Evolutionary conservation across 768 basidiomycete genomes (phyloP).

Genomic region (Rhodotorula toruloides): DNA sequence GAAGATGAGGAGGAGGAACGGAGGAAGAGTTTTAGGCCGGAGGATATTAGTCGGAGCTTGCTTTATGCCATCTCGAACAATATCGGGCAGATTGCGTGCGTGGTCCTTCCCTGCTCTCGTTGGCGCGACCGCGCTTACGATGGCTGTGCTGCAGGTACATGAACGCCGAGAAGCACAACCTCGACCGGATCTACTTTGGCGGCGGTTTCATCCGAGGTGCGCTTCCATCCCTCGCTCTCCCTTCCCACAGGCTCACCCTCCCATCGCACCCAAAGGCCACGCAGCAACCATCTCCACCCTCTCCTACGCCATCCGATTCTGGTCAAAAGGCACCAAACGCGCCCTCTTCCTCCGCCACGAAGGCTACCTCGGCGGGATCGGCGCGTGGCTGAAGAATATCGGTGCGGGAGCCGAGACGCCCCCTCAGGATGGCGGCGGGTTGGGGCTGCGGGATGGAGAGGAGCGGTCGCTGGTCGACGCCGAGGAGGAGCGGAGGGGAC

Average conservation of each 20-base stretch:
- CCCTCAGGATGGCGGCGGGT: background rate
- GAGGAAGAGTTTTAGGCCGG: constrained; percentile 72
- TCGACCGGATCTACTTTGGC: constrained; percentile 97
- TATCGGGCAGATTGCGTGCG: constrained; percentile 99
- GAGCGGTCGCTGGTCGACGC: background rate
- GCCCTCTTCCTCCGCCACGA: constrained; percentile 96
- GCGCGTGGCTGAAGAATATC: constrained; percentile 97
- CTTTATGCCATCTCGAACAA: constrained; percentile 97
- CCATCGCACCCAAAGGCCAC: constrained; percentile 59
- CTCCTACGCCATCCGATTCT: constrained; percentile 98
- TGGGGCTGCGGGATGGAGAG: background rate
- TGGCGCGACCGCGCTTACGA: background rate
- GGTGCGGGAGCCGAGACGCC: constrained; percentile 46
- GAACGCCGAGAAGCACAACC: constrained; percentile 97
- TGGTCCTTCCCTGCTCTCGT: constrained; percentile 38
- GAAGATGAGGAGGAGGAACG: constrained; percentile 53
- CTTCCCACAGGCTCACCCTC: background rate
- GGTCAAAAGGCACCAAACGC: constrained; percentile 95
- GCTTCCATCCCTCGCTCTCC: constrained; percentile 39
- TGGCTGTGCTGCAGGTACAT: constrained; percentile 63
- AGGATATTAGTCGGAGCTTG: constrained; percentile 90
- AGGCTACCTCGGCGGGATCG: constrained; percentile 90
- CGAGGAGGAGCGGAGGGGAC: no score
- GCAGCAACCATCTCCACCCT: constrained; percentile 94
- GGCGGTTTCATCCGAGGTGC: constrained; percentile 96